These are phyloP conservation scores for Pythium myriotylum DNA, from an alignment of 352 stramenopile genomes.

Conservation along the genomic window DNA sequence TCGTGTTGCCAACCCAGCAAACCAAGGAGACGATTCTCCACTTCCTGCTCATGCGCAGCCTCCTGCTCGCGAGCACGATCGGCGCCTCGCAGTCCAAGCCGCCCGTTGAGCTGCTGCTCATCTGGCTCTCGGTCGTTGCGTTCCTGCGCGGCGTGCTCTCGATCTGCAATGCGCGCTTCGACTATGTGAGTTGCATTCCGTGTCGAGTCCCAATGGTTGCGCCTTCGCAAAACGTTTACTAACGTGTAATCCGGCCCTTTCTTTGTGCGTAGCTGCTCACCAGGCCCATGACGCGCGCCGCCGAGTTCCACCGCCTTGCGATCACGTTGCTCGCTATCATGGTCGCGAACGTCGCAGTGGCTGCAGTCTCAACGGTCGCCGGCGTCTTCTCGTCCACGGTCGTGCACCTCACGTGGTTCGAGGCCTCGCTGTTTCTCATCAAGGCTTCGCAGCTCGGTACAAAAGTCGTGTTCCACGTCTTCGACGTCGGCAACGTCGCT, in stretches of 20 bases:
- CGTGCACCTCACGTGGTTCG: constrained; percentile 76
- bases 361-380: constrained; percentile 37
- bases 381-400: constrained; percentile 54
- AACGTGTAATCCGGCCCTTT: too few relatives aligned
- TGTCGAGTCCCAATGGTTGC: too few relatives aligned
- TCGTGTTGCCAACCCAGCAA: constrained; percentile 51
- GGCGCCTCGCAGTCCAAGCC: constrained; percentile 37
- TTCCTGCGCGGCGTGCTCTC: constrained; percentile 66
- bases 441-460: constrained; percentile 67
- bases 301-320: constrained; percentile 60
- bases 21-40: constrained; percentile 82
- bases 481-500: constrained; percentile 39
- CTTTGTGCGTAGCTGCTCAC: constrained; percentile 44
- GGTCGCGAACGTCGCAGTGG: constrained; percentile 46
- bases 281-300: constrained; percentile 56
- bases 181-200: constrained; percentile 39
- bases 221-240: too few relatives aligned
- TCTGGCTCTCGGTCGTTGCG: constrained; percentile 65
- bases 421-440: constrained; percentile 67
- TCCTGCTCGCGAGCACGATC: constrained; percentile 75
- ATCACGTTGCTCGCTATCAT: constrained; percentile 43
- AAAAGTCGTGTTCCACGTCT: constrained; percentile 70
- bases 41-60: constrained; percentile 72
- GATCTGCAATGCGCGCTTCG: constrained; percentile 64
- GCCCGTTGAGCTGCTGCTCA: constrained; percentile 52